Evolutionary conservation across 768 basidiomycete species (phyloP), one percentile per base, ranked within the genome.

Genomic region (Psilocybe subaeruginosa): DNA sequence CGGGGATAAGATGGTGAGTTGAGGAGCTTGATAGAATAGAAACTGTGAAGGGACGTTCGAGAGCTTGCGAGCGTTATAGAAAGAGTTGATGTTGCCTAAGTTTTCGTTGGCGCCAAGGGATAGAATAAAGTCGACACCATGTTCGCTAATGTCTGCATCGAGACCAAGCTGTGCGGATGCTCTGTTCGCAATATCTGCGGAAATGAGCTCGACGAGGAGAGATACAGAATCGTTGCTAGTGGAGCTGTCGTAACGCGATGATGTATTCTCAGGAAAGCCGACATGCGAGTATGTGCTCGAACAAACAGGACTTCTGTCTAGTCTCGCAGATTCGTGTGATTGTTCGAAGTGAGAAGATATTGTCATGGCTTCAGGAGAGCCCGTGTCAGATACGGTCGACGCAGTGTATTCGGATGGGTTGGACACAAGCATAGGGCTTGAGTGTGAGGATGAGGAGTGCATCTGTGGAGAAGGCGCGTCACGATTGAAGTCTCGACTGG

Each of bases 11-110:
- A 70, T 52, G 5, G 67, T 63, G 84, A 83, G 39, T 52, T 81
- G 80, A 39, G 84, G 85, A 71, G 83, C 80, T 66, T 85, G 78
- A 35, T 82, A 83, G 82, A 63, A 60, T 33, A 66, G 61, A 23
- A 64, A 53, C 8, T 56, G 57, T 4, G 64, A 53, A 41, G 61
- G 63, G 12, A 70, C 64, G 53, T 58, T 63, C 17, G 64, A 66
- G 12, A 67, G 65, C 16, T 64, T 65, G 11, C 59, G 67, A 8
- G 67, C 67, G 48, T 54, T 68, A 29, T 64, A 67, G 35, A 64
- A 58, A n/a, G 52, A 47, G 41, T 35, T 59, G 35, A 52, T 56
- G 17, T 59, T 56, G 31, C 37, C 51, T 0, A 51, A 9, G 23
- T 60, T 64, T 27, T 66, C 58, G 2, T 58, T 51, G 8, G 35